Percentiles rank a stretch among this genome's conserved stretches.
Evolutionary conservation across 179 eudicot species (phyloP).

Genomic region (Silene coronaria): DNA sequence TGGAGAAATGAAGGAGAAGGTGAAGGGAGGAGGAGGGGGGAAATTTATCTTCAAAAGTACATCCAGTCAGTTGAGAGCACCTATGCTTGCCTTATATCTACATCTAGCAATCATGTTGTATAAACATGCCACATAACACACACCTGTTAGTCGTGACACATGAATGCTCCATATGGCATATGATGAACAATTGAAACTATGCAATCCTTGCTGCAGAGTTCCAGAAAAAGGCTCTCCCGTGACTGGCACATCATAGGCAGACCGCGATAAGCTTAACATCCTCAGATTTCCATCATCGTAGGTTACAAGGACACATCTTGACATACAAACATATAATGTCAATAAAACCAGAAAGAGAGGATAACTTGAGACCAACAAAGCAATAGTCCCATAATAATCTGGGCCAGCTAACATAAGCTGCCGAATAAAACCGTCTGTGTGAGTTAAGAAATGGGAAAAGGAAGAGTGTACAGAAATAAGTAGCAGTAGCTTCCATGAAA

Average conservation of each 20-base stretch:
- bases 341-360: constrained; percentile 8
- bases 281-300: constrained; percentile 78
- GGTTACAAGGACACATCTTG: constrained; percentile 62
- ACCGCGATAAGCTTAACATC: constrained; percentile 57
- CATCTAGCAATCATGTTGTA: constrained; percentile 4
- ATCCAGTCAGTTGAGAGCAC: neutral
- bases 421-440: neutral
- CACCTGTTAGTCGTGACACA: constrained; percentile 72
- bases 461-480: neutral
- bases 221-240: constrained; percentile 62
- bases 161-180: constrained; percentile 81
- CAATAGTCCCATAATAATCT: neutral
- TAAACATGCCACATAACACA: constrained; percentile 4
- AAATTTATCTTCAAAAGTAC: neutral
- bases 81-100: neutral
- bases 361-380: neutral
- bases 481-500: neutral
- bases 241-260: constrained; percentile 65
- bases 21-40: too few species aligned
- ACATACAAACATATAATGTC: constrained; percentile 18
- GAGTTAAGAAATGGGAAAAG: neutral
- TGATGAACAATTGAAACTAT: constrained; percentile 56
- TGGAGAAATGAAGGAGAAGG: too few species aligned
- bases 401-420: neutral
- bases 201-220: constrained; percentile 56